phyloP scores from a whole-genome alignment of 345 rosid genomes.

The Rubroshorea leprosula region DNA sequence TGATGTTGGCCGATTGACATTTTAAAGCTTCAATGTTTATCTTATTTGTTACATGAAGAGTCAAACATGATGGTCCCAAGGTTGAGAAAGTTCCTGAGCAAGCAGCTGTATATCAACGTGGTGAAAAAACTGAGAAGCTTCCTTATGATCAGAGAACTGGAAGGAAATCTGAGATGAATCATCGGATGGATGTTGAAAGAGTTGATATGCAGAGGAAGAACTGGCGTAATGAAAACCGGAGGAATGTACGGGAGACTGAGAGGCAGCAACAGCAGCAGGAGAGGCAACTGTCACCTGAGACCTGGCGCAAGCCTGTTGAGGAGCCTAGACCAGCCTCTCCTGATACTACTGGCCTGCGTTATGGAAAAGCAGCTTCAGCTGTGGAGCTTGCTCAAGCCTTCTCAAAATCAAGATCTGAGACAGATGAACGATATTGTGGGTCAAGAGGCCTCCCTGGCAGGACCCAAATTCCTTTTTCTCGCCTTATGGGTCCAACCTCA shows the following conservation, averaged over 20 bases:
- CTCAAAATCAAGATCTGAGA: conserved; percentile 50
- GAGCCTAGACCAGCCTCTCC: conserved; percentile 48
- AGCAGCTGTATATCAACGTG: conserved; percentile 17
- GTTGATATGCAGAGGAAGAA: conserved; percentile 48
- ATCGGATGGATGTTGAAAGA: conserved; percentile 36
- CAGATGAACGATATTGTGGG: conserved; percentile 29
- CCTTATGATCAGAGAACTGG: conserved; percentile 41
- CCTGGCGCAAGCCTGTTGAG: conserved; percentile 67
- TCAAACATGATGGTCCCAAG: conserved; percentile 30
- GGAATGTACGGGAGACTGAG: conserved; percentile 37
- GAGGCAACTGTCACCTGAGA: conserved; percentile 74
- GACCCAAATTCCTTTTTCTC: conserved; percentile 59
- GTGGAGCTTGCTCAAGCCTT: conserved; percentile 77
- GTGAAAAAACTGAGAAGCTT: conserved; percentile 36
- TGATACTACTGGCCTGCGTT: conserved; percentile 39
- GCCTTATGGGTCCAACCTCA: conserved; percentile 45
- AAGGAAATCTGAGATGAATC: conserved; percentile 46
- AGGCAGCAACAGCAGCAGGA: conserved; percentile 32
- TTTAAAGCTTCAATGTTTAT: neutral
- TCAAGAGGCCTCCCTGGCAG: conserved; percentile 34
- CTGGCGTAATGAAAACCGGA: conserved; percentile 52
- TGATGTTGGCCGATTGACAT: neutral
- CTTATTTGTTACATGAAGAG: conserved; percentile 30
- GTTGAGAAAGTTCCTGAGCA: conserved; percentile 43
- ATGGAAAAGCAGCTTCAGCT: conserved; percentile 71